Percentiles rank a stretch among this genome's conserved stretches.
Conservation (phyloP, 2,329 filamentous ascomycete species). For the Neonectria magnoliae region DNA sequence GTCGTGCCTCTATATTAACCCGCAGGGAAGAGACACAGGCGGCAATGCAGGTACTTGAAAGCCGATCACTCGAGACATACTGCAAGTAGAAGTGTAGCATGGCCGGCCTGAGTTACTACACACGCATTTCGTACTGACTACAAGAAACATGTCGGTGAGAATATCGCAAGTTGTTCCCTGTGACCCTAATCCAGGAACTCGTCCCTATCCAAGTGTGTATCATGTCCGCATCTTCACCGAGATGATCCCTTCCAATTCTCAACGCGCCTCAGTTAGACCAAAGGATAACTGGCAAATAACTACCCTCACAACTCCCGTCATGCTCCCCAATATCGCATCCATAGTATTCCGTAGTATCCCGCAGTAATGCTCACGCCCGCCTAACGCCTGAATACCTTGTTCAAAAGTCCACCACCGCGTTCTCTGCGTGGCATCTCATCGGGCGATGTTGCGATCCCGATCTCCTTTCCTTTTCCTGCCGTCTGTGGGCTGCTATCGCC, state of each 20-base stretch:
- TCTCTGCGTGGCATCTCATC: conserved; percentile 38
- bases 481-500: conserved; percentile 32
- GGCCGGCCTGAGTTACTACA: not conserved
- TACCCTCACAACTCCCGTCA: not conserved
- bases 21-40: not conserved
- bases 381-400: conserved; percentile 49
- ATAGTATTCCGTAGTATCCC: not conserved
- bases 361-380: conserved; percentile 33
- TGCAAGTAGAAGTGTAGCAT: not conserved
- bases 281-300: not conserved
- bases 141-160: conserved; percentile 5
- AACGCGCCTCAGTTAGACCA: conserved; percentile 21
- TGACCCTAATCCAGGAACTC: not conserved
- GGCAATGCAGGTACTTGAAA: not conserved
- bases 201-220: conserved; percentile 7
- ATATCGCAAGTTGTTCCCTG: not conserved
- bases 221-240: conserved; percentile 12
- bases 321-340: conserved; percentile 5
- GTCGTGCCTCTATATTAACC: conserved; percentile 21
- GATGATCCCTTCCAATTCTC: conserved; percentile 2
- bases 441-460: conserved; percentile 25
- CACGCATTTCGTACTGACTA: not conserved
- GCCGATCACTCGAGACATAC: not conserved
- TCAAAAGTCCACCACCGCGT: conserved; percentile 47
- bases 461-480: conserved; percentile 35